Percentiles rank a stretch among this genome's conserved stretches.
Evolutionary conservation across 176 grass and related monocot genomes (phyloP).

Genomic region (sorghum (Sorghum bicolor)): DNA sequence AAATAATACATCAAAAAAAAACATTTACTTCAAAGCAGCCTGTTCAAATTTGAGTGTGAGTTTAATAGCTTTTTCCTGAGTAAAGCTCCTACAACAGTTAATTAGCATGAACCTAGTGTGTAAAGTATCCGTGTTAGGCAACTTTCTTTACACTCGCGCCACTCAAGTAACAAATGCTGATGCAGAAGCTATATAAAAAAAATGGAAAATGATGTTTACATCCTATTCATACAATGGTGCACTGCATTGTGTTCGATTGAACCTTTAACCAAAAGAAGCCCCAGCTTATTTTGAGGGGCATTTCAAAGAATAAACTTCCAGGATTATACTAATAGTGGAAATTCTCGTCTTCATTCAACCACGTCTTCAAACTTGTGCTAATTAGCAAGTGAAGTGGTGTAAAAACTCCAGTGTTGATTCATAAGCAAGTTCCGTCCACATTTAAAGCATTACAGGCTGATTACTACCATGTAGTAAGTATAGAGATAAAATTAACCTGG

Average conservation of each 20-base stretch:
- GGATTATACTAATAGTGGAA: background rate
- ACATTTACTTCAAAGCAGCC: background rate
- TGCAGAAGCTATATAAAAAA: background rate
- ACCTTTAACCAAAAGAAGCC: background rate
- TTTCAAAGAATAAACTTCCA: background rate
- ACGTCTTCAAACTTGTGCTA: background rate
- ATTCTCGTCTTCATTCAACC: background rate
- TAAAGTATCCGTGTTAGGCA: background rate
- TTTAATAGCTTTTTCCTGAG: background rate
- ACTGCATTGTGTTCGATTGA: background rate
- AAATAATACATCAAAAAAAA: background rate
- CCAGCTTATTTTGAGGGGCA: background rate
- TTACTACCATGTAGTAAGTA: background rate
- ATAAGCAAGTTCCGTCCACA: background rate
- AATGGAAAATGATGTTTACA: background rate
- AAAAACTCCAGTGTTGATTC: background rate
- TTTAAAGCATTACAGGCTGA: background rate
- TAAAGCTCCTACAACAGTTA: background rate
- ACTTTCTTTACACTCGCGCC: background rate
- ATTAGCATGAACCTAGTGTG: background rate
- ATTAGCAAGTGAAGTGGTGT: background rate
- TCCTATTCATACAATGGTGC: background rate
- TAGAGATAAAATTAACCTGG: conserved; percentile 47
- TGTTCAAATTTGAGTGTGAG: conserved; percentile 9
- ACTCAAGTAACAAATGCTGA: background rate